Percentiles rank a stretch among this genome's conserved stretches.
Conservation (phyloP, 2,329 filamentous ascomycete genomes). For the Paecilomyces niveus region DNA sequence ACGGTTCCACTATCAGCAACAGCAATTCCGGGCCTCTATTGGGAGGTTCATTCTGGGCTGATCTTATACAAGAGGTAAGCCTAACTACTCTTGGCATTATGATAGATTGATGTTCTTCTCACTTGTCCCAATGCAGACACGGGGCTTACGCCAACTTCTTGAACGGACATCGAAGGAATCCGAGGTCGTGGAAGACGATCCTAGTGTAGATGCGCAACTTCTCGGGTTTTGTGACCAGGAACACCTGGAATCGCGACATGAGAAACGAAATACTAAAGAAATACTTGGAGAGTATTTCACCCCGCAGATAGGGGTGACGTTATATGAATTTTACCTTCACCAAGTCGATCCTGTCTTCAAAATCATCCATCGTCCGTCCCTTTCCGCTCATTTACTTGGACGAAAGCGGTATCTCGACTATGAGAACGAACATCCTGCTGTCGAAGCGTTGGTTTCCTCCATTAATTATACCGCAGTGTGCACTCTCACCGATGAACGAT, state of each 20-base stretch:
- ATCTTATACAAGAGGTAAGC: not conserved
- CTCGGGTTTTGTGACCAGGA: not conserved
- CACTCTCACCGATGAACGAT: constrained; percentile 16
- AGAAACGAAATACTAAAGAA: not conserved
- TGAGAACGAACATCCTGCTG: constrained; percentile 16
- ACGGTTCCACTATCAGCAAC: not conserved
- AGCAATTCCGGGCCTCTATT: not conserved
- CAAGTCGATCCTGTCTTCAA: constrained; percentile 27
- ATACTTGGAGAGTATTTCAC: not conserved
- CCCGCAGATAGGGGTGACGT: not conserved
- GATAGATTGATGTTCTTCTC: not conserved
- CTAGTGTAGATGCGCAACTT: not conserved
- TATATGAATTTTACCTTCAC: constrained; percentile 18
- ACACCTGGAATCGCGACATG: not conserved
- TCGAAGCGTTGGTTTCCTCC: constrained; percentile 16
- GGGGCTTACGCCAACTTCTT: not conserved
- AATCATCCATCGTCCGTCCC: constrained; percentile 21
- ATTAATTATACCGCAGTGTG: constrained; percentile 21
- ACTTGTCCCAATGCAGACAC: not conserved
- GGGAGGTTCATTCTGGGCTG: not conserved
- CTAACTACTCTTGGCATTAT: not conserved
- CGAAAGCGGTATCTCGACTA: constrained; percentile 23
- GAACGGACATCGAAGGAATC: not conserved
- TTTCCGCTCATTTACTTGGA: constrained; percentile 17
- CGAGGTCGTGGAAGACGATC: not conserved